Base-by-base conservation (phyloP, 495 filamentous ascomycete species). In the Venustampulla echinocandica region DNA sequence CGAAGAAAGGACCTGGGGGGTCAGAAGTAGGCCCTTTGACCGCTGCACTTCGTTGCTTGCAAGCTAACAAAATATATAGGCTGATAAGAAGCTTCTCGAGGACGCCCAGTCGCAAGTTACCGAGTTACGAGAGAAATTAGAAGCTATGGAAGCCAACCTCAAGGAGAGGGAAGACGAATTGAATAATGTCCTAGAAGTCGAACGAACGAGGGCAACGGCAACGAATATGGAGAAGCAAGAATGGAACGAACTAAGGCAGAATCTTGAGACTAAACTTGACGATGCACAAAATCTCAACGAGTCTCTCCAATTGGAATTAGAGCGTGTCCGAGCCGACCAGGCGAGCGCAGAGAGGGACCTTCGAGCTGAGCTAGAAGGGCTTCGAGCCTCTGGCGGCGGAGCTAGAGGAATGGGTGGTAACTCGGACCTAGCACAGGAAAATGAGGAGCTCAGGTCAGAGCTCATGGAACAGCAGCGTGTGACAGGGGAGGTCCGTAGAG, bases 401-500 rank as follows among this genome's bases (percentile, higher is more conserved):
- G 59, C 46, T 3, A 43, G 56, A 33, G 50, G 46, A 39, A 56
- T 69, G 42, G 58, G 56, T 4, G 62, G 46, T 32, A 79, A 82
- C 57, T 67, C 76, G 10, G 73, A 80, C n/a, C 64, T 92, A 27
- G 76, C 83, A 53, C 71, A 67, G 36, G 80, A 87, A 54, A 82
- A 95, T 53, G 68, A 82, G 47, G 78, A 77, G 32, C 68, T 96
- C 24, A 81, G 90, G 55, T 58, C 49, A 41, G 76, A 88, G 18
- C 61, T 94, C 24, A 69, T 69, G 44, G 76, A 87, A 47, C 87
- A 93, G 56, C 81, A 84, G 45, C 74, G 84, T 39, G 74, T 94
- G n/a, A 95, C 90, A 0, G 84, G 90, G 45, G 85, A 94, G 58
- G 92, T 96, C 25, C 78, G 86, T 17, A 78, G 75, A 27, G 87